phyloP scores from a whole-genome alignment of 805 yeast species.

The Jamesozyma hellenica region DNA sequence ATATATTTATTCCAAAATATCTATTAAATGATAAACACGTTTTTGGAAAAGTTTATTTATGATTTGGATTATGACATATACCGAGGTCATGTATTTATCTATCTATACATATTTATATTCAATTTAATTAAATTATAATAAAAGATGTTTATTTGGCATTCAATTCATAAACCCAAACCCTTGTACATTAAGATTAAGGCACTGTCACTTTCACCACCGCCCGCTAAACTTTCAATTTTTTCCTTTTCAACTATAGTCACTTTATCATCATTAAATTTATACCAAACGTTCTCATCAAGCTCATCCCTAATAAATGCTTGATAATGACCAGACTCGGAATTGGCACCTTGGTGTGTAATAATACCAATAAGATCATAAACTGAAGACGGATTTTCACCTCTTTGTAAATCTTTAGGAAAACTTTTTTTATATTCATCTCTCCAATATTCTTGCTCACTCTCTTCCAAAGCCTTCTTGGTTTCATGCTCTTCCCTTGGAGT shows the following conservation, averaged over 20 bases:
- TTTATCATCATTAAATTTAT: slow-evolving; percentile 88
- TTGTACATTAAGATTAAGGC: slow-evolving; percentile 83
- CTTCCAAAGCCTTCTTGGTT: slow-evolving; percentile 37
- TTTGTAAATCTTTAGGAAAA: slow-evolving; percentile 37
- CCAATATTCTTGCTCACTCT: slow-evolving; percentile 45
- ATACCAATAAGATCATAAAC: slow-evolving; percentile 76
- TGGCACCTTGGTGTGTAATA: slow-evolving; percentile 88
- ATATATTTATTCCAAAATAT: not conserved
- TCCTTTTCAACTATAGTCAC: slow-evolving; percentile 70
- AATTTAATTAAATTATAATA: not conserved
- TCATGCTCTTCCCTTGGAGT: slow-evolving; percentile 48
- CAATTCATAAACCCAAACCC: slow-evolving; percentile 51
- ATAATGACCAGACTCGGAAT: slow-evolving; percentile 96
- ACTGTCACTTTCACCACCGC: slow-evolving; percentile 96
- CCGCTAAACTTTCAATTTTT: slow-evolving; percentile 75
- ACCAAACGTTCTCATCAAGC: slow-evolving; percentile 74
- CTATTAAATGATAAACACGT: not conserved
- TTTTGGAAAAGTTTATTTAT: not conserved
- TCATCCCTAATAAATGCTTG: slow-evolving; percentile 78
- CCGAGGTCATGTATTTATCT: not conserved
- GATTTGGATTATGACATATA: not conserved
- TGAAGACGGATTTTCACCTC: slow-evolving; percentile 77
- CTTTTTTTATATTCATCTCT: slow-evolving; percentile 34
- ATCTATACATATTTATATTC: not conserved
- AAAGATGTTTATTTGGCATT: not conserved